Percentiles rank a stretch among this genome's conserved stretches.
Conservation (phyloP, 2,329 filamentous ascomycete genomes). For the Amauroascus verrucosus region DNA sequence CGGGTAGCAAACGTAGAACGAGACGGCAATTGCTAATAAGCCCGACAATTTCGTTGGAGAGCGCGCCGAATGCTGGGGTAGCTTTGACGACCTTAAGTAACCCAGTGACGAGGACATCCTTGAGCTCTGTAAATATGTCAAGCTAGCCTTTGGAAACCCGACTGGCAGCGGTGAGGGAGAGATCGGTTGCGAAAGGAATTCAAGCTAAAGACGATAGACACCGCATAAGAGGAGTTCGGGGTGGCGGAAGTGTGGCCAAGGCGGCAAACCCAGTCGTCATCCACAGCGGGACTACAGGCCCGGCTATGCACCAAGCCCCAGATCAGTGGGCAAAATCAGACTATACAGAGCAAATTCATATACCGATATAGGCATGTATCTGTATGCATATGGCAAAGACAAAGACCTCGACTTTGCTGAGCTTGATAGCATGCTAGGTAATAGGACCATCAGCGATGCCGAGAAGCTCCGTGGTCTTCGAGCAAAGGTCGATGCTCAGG, state of each 20-base stretch:
- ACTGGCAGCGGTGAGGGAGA: background rate
- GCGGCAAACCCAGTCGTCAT: background rate
- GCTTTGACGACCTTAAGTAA: background rate
- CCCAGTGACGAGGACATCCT: background rate
- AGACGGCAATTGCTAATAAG: constrained; percentile 3
- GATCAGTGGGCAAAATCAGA: constrained; percentile 1
- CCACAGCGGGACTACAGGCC: background rate
- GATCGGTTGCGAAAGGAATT: background rate
- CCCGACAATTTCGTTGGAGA: background rate
- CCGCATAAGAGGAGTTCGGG: constrained; percentile 4
- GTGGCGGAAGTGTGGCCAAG: constrained; percentile 3
- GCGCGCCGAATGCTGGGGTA: background rate
- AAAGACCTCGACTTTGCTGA: background rate
- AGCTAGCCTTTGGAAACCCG: background rate
- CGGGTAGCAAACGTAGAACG: background rate
- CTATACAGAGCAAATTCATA: background rate
- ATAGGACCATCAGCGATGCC: background rate
- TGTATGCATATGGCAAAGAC: background rate
- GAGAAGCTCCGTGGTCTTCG: background rate
- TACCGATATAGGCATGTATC: background rate
- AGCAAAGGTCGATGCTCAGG: background rate
- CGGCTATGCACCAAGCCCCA: background rate
- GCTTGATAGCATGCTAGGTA: background rate
- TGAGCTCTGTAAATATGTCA: background rate
- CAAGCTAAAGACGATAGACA: background rate